These are phyloP conservation scores for Corchorus capsularis DNA, from an alignment of 345 rosid species.

Conservation along the genomic window DNA sequence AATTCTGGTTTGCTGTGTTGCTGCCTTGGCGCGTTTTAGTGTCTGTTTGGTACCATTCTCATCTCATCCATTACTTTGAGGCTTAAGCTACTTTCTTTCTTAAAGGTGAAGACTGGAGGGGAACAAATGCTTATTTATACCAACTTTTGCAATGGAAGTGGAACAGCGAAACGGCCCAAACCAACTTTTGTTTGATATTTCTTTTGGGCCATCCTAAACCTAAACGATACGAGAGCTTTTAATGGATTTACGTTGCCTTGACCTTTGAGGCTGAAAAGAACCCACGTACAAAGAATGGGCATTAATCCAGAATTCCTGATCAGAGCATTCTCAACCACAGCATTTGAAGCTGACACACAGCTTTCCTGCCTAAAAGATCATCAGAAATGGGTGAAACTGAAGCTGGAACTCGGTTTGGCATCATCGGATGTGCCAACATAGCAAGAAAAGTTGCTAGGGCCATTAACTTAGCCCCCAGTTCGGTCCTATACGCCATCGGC, in stretches of 20 bases:
- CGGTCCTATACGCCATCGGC: conserved; percentile 50
- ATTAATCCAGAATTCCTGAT: not conserved
- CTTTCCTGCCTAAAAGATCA: not conserved
- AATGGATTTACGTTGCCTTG: too few relatives aligned
- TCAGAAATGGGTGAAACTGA: conserved; percentile 32
- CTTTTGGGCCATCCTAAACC: too few relatives aligned
- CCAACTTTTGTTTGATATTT: too few relatives aligned
- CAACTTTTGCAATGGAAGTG: too few relatives aligned
- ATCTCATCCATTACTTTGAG: not conserved
- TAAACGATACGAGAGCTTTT: too few relatives aligned
- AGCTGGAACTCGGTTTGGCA: conserved; percentile 45
- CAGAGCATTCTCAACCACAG: not conserved
- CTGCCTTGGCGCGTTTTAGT: not conserved
- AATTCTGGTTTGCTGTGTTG: not conserved
- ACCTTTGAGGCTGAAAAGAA: not conserved
- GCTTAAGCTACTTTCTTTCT: too few relatives aligned
- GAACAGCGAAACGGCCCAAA: too few relatives aligned
- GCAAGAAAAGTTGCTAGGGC: conserved; percentile 63
- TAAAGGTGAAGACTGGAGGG: too few relatives aligned
- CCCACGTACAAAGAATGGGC: not conserved
- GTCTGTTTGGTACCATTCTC: not conserved
- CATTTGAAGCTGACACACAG: not conserved
- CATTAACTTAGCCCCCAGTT: conserved; percentile 46
- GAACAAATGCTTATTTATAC: too few relatives aligned
- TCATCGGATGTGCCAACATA: conserved; percentile 58